Conservation (phyloP, 1,284 basidiomycete genomes). For the Austroboletus novae-zelandiae region DNA sequence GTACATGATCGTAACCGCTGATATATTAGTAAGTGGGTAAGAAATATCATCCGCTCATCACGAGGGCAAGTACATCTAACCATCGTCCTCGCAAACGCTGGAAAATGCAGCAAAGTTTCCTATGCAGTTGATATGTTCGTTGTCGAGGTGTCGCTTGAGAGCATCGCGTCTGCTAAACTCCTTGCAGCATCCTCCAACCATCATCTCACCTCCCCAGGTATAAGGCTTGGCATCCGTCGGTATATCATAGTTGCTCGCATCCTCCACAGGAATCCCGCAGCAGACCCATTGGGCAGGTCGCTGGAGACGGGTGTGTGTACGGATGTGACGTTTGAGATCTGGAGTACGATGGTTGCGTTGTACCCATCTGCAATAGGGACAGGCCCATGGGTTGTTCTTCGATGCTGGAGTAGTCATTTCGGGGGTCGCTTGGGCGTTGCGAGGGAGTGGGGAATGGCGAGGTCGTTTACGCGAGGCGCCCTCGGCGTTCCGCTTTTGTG, state of each 20-base stretch:
- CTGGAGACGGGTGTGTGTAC: conserved; percentile 42
- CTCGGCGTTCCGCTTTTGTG: conserved; percentile 7
- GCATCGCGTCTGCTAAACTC: conserved; percentile 57
- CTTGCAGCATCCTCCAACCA: conserved; percentile 50
- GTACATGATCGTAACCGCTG: conserved; percentile 17
- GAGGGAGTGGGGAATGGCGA: conserved; percentile 35
- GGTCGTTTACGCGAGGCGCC: conserved; percentile 26
- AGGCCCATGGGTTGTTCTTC: conserved; percentile 32
- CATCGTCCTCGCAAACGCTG: conserved; percentile 25
- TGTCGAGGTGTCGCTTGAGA: conserved; percentile 52
- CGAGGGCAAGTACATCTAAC: conserved; percentile 6
- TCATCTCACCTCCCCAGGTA: conserved; percentile 31
- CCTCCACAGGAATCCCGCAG: conserved; percentile 40
- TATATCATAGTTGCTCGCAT: conserved; percentile 32
- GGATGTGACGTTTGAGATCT: conserved; percentile 53
- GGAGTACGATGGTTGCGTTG: conserved; percentile 43
- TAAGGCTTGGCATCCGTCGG: conserved; percentile 30
- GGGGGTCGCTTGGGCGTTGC: conserved; percentile 37
- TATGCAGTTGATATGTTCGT: conserved; percentile 39
- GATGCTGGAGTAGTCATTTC: conserved; percentile 13
- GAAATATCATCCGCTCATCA: neutral
- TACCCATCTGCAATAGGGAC: conserved; percentile 34
- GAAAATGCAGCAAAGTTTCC: conserved; percentile 34
- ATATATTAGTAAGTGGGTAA: conserved; percentile 1
- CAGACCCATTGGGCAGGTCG: conserved; percentile 34